Percentiles rank a stretch among this genome's conserved stretches.
Evolutionary conservation across 805 yeast species (phyloP).

Genomic region (Pichia pseudocactophila): DNA sequence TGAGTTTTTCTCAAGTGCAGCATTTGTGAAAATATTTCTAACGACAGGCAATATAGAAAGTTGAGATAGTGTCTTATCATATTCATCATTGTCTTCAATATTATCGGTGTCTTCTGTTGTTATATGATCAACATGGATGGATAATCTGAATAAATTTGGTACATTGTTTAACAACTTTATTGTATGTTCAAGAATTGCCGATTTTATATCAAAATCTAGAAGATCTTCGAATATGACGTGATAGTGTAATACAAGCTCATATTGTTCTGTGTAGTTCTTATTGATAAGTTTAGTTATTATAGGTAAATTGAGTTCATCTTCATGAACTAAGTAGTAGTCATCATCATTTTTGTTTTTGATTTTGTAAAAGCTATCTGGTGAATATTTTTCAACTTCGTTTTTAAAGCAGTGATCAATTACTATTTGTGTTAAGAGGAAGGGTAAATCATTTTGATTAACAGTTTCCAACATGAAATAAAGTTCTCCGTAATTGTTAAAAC

Average conservation of each 20-base stretch:
- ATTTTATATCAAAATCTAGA: slow-evolving; percentile 14
- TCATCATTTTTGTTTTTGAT: background rate
- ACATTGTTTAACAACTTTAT: slow-evolving; percentile 3
- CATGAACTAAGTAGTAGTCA: slow-evolving; percentile 10
- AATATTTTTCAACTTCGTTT: slow-evolving; percentile 20
- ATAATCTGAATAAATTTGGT: slow-evolving; percentile 1
- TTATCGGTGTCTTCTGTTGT: background rate
- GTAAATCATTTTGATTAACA: slow-evolving; percentile 41
- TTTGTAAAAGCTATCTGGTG: slow-evolving; percentile 18
- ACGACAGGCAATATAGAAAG: slow-evolving; percentile 20
- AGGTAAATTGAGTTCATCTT: slow-evolving; percentile 6
- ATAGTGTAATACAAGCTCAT: slow-evolving; percentile 2
- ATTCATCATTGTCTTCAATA: slow-evolving; percentile 2
- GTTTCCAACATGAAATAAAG: slow-evolving; percentile 30
- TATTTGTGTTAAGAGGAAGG: slow-evolving; percentile 38
- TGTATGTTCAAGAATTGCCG: slow-evolving; percentile 12
- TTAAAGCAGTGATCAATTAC: slow-evolving; percentile 24
- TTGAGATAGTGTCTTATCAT: slow-evolving; percentile 18
- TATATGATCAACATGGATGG: background rate
- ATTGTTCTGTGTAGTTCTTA: background rate
- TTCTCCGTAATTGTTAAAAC: slow-evolving; percentile 17
- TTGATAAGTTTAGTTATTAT: background rate
- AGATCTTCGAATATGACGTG: slow-evolving; percentile 6
- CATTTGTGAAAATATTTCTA: slow-evolving; percentile 12
- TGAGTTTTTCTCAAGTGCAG: background rate